Conservation (phyloP, 139 green algal species). For the Desmodesmus armatus region DNA sequence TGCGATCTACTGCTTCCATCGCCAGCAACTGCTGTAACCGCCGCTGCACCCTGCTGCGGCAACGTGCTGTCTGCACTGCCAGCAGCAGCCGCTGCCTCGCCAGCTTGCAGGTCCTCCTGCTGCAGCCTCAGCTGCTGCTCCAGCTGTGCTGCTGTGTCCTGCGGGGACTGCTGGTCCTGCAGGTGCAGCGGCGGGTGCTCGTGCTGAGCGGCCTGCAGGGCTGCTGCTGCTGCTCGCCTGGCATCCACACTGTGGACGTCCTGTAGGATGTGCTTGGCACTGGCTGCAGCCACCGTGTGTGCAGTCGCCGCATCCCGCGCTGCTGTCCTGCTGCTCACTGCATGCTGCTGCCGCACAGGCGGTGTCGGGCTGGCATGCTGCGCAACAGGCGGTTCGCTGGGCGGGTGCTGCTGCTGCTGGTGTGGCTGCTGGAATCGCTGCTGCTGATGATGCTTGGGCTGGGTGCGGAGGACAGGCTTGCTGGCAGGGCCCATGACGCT, state of each 20-base stretch:
- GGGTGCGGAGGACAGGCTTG: no score
- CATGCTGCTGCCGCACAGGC: conserved; percentile 4
- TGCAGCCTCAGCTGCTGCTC: neutral
- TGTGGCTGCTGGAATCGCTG: no score
- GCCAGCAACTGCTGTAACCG: neutral
- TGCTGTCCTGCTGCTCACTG: neutral
- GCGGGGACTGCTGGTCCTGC: neutral
- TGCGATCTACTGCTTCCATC: no score
- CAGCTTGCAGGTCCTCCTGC: neutral
- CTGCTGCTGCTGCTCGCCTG: conserved; percentile 28
- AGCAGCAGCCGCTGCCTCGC: no score
- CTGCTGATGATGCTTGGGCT: no score
- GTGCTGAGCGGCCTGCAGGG: conserved; percentile 35
- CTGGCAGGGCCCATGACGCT: neutral
- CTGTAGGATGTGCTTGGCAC: conserved; percentile 15
- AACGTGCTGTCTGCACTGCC: no score
- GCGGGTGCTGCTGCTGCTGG: neutral
- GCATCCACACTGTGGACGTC: conserved; percentile 37
- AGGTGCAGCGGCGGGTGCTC: conserved; percentile 33
- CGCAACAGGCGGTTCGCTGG: neutral
- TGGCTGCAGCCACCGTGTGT: conserved; percentile 37
- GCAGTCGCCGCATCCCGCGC: conserved; percentile 17
- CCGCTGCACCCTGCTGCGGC: no score
- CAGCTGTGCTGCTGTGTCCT: neutral
- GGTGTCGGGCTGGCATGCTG: no score